These are phyloP conservation scores for Byssothecium circinans DNA, from an alignment of 2,329 filamentous ascomycete species.

Conservation along the genomic window DNA sequence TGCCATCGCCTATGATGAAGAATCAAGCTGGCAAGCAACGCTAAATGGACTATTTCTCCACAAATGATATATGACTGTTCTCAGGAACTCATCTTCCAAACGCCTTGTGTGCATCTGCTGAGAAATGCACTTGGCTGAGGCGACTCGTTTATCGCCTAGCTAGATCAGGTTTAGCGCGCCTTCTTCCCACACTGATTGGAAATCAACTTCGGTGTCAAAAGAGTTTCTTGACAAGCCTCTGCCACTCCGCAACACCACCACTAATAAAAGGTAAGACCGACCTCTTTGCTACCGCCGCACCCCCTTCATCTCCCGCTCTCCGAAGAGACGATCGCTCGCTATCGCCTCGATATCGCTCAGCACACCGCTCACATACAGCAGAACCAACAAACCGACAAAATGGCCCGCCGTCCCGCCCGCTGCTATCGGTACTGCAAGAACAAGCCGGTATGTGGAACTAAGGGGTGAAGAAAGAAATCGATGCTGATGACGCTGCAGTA, in stretches of 20 bases:
- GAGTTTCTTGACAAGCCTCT: conserved; percentile 15
- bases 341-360: neutral
- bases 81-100: no score
- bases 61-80: no score
- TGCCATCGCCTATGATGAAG: no score
- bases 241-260: conserved; percentile 23
- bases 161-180: conserved; percentile 2
- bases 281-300: neutral
- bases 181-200: conserved; percentile 18
- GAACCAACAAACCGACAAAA: conserved; percentile 68
- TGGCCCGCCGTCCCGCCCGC: conserved; percentile 98
- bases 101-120: conserved; percentile 4
- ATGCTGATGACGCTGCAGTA: conserved; percentile 64
- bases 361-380: conserved; percentile 22
- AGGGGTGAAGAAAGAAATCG: conserved; percentile 26
- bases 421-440: conserved; percentile 99
- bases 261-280: conserved; percentile 34
- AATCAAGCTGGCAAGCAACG: no score
- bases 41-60: no score
- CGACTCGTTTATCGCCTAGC: conserved; percentile 8
- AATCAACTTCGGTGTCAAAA: conserved; percentile 19
- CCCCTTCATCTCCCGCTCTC: neutral
- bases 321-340: conserved; percentile 4
- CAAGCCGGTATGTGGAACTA: conserved; percentile 68
- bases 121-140: conserved; percentile 7